Base-by-base conservation (phyloP, 139 green algal genomes). In the Chlorella ohadii region DNA sequence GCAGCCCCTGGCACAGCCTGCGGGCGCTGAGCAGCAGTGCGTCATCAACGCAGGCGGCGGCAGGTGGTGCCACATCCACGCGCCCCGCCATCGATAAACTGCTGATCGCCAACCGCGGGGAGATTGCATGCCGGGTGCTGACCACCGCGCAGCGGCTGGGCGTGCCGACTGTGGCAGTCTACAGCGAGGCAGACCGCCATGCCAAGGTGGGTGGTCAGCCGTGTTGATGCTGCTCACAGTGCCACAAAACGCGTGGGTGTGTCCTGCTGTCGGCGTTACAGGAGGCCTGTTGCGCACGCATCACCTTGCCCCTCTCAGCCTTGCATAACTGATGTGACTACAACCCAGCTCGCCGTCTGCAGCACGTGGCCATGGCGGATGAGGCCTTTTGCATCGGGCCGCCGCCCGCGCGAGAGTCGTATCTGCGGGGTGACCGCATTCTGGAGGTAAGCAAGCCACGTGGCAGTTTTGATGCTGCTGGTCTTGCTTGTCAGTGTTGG, bases 111-210 rank as follows among this genome's bases (percentile, higher is more conserved):
- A 98, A 98, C 85, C 87, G 96, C 1, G 96, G 96, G 5, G 96
- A 98, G 77, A 98, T 98, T 31, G 96, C 96, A 1, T 98, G 95
- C 76, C 90, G 96, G 3, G 88, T 98, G 16, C 85, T 98, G 20
- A 82, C 86, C 4, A 98, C 92, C 0, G 76, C 76, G 44, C 55
- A 56, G 47, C 65, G 65, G 33, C 66, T 84, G 66, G 91, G 94
- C n/a, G 94, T 98, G 20, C 90, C 90, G 6, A 96, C 91, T 3
- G 94, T 98, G 34, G 94, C 96, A 19, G 92, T 98, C 3, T 98
- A 91, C 81, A 93, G 81, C 39, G 94, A 98, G 28, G 91, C 91
- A 5, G 95, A 98, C 38, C 76, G 76, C 13, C 57, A 72, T 56
- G 56, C 76, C 25, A 56, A 66, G 76, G 76, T 71, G 36, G 31